Conservation (phyloP, 495 filamentous ascomycete species). For the Apiosordaria backusii region DNA sequence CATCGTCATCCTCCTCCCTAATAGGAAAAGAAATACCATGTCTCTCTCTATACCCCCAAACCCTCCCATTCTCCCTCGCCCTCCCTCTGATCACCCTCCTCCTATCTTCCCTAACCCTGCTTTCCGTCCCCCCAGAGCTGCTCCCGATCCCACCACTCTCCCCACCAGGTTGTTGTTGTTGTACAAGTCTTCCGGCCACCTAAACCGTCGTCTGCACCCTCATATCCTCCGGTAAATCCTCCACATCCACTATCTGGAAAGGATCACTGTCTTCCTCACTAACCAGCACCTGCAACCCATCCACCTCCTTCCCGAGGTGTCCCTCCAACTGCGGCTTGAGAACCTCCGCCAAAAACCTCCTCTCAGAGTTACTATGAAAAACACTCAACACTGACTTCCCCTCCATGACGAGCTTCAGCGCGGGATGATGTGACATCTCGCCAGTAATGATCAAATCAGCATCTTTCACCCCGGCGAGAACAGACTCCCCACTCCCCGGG, state of each 20-base stretch:
- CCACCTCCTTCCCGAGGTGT: conserved; percentile 49
- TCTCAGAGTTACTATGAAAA: conserved; percentile 89
- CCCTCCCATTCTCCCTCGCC: too few species aligned
- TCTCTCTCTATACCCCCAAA: too few species aligned
- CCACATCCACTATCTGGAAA: conserved; percentile 46
- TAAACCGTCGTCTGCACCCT: not conserved
- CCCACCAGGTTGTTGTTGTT: too few species aligned
- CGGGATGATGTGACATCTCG: conserved; percentile 89
- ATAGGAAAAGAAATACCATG: too few species aligned
- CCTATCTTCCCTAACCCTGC: not conserved
- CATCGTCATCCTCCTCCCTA: too few species aligned
- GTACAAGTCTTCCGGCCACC: too few species aligned
- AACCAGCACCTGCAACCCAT: conserved; percentile 59
- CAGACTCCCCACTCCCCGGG: conserved; percentile 74
- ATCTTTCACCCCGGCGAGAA: conserved; percentile 60
- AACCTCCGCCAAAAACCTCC: conserved; percentile 69
- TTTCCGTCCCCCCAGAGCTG: not conserved
- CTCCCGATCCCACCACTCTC: too few species aligned
- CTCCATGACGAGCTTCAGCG: conserved; percentile 78
- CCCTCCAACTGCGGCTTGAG: conserved; percentile 62
- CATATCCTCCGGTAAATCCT: conserved; percentile 5
- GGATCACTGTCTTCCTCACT: conserved; percentile 76
- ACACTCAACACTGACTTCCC: conserved; percentile 81
- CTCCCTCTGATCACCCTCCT: too few species aligned
- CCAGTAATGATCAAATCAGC: conserved; percentile 85